These are phyloP conservation scores for Aspergillus panamensis DNA, from an alignment of 495 filamentous ascomycete species.

Conservation along the genomic window DNA sequence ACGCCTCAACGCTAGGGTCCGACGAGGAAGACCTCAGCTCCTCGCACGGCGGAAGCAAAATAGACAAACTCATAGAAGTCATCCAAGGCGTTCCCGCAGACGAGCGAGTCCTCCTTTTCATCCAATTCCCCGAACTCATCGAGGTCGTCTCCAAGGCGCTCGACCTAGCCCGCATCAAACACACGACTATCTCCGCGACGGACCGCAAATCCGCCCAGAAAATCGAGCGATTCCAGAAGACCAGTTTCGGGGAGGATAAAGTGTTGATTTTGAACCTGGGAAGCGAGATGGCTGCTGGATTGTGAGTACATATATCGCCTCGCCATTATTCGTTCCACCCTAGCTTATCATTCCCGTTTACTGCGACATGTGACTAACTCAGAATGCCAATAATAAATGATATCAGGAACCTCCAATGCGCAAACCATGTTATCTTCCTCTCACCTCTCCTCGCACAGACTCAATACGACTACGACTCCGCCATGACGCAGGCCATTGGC, in stretches of 20 bases:
- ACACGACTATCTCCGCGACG: slow-evolving; percentile 30
- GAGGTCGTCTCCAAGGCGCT: slow-evolving; percentile 32
- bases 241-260: slow-evolving; percentile 31
- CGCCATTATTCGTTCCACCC: background rate
- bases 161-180: slow-evolving; percentile 27
- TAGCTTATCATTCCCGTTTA: background rate
- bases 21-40: slow-evolving; percentile 29
- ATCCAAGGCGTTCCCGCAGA: slow-evolving; percentile 37
- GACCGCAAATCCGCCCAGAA: slow-evolving; percentile 25
- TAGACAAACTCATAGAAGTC: slow-evolving; percentile 45
- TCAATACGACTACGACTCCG: slow-evolving; percentile 55
- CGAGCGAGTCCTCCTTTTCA: slow-evolving; percentile 52
- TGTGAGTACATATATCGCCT: slow-evolving; percentile 50
- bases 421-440: slow-evolving; percentile 76
- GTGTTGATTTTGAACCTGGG: slow-evolving; percentile 66
- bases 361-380: background rate
- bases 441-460: slow-evolving; percentile 54
- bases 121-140: slow-evolving; percentile 48
- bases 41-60: slow-evolving; percentile 40
- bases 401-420: slow-evolving; percentile 67
- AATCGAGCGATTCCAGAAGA: slow-evolving; percentile 46
- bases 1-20: slow-evolving; percentile 30
- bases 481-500: slow-evolving; percentile 69
- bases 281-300: slow-evolving; percentile 62
- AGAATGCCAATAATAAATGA: background rate